phyloP scores from a whole-genome alignment of 257 asterid species.

The Ligustrum vulgare region DNA sequence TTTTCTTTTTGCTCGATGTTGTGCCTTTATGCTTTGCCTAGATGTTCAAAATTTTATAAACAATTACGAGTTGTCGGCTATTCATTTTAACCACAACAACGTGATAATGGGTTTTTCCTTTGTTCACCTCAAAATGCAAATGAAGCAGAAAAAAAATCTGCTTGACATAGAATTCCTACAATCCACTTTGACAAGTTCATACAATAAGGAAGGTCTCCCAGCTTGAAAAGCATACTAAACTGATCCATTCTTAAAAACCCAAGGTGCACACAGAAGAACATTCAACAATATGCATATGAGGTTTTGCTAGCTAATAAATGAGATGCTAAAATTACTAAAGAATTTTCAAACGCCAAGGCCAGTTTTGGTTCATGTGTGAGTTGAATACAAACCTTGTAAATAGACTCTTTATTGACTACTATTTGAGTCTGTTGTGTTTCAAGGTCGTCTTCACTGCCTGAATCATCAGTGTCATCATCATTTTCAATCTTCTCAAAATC shows the following conservation, averaged over 20 bases:
- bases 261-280: not conserved
- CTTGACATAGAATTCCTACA: conserved; percentile 6
- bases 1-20: conserved; percentile 91
- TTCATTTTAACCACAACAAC: not conserved
- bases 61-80: not conserved
- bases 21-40: conserved; percentile 94
- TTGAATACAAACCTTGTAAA: conserved; percentile 66
- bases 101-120: not conserved
- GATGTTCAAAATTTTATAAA: conserved; percentile 19
- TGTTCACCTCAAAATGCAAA: not conserved
- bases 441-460: conserved; percentile 71
- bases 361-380: not conserved
- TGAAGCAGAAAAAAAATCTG: conserved; percentile 5
- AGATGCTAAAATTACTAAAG: not conserved
- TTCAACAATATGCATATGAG: not conserved
- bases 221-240: not conserved
- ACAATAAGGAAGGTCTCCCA: not conserved
- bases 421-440: conserved; percentile 55
- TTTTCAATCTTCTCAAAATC: conserved; percentile 85
- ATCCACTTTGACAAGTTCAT: conserved; percentile 8
- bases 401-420: conserved; percentile 67
- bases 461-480: conserved; percentile 67
- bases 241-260: conserved; percentile 7
- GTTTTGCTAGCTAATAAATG: conserved; percentile 1
- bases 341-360: not conserved